Evolutionary conservation across 768 basidiomycete species (phyloP).

Genomic region (Pleurotus tuoliensis): DNA sequence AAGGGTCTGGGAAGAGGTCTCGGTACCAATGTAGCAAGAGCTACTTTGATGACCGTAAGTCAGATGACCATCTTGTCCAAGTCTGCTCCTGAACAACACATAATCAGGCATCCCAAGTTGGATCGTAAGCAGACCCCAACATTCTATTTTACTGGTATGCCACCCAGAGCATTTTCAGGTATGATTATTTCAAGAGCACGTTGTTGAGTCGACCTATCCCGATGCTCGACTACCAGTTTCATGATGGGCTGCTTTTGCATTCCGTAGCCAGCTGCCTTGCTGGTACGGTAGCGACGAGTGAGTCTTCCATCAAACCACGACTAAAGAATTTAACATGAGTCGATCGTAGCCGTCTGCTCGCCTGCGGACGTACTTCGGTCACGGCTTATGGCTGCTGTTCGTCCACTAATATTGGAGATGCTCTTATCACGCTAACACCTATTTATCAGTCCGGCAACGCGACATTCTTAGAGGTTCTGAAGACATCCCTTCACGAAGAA

Average conservation of each 20-base stretch:
- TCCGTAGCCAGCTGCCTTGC: slow-evolving; percentile 63
- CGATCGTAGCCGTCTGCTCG: slow-evolving; percentile 61
- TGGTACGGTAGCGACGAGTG: slow-evolving; percentile 77
- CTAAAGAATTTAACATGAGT: no score
- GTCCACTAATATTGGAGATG: slow-evolving; percentile 14
- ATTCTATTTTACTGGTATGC: neutral
- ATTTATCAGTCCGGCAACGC: slow-evolving; percentile 47
- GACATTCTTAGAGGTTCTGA: slow-evolving; percentile 48
- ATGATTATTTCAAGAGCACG: slow-evolving; percentile 69
- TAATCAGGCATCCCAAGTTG: slow-evolving; percentile 70
- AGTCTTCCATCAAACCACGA: slow-evolving; percentile 16
- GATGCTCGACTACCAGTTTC: slow-evolving; percentile 54
- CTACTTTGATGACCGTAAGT: slow-evolving; percentile 1
- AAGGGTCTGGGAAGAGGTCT: slow-evolving; percentile 70
- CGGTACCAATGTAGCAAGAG: slow-evolving; percentile 69
- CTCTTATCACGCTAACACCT: neutral
- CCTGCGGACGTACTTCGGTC: slow-evolving; percentile 77
- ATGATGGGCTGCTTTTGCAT: slow-evolving; percentile 66
- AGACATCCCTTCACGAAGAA: slow-evolving; percentile 62
- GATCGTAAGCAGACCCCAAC: slow-evolving; percentile 55
- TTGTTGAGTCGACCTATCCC: slow-evolving; percentile 53
- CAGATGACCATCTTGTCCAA: slow-evolving; percentile 8
- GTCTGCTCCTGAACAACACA: slow-evolving; percentile 3
- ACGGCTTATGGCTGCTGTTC: slow-evolving; percentile 72
- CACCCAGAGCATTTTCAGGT: slow-evolving; percentile 36